Conservation (phyloP, 768 basidiomycete genomes). For the Boletus pseudopeckii region DNA sequence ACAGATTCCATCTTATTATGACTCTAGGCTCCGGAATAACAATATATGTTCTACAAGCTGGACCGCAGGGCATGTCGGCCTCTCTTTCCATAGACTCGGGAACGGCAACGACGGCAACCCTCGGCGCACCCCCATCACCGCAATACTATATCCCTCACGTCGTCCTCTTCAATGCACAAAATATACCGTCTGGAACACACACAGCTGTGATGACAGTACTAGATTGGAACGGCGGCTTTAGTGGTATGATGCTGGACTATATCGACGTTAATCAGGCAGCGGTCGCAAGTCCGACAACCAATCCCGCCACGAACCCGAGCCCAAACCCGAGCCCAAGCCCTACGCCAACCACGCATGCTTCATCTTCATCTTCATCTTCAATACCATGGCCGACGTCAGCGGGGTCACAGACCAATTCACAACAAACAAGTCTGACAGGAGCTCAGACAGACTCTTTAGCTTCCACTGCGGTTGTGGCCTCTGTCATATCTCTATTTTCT, state of each 20-base stretch:
- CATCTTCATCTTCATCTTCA: constrained; percentile 1
- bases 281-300: constrained; percentile 7
- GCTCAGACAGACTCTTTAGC: not conserved
- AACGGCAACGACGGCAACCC: constrained; percentile 19
- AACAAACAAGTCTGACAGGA: not conserved
- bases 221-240: constrained; percentile 23
- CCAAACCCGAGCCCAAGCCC: not conserved
- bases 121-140: constrained; percentile 20
- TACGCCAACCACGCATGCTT: not conserved
- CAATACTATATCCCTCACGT: constrained; percentile 25
- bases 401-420: not conserved
- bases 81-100: constrained; percentile 26
- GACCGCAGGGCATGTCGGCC: constrained; percentile 26
- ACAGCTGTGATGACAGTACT: constrained; percentile 23
- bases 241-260: constrained; percentile 31
- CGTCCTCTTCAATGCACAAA: constrained; percentile 20
- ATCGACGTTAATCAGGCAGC: constrained; percentile 22
- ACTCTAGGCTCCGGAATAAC: constrained; percentile 26
- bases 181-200: constrained; percentile 22
- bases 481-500: constrained; percentile 3
- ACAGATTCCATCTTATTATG: not conserved
- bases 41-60: constrained; percentile 29
- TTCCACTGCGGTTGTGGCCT: not conserved
- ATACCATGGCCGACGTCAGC: not conserved
- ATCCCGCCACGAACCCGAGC: not conserved